Evolutionary conservation across 1,284 basidiomycete genomes (phyloP).

Genomic region (Apiotrichum siamense): DNA sequence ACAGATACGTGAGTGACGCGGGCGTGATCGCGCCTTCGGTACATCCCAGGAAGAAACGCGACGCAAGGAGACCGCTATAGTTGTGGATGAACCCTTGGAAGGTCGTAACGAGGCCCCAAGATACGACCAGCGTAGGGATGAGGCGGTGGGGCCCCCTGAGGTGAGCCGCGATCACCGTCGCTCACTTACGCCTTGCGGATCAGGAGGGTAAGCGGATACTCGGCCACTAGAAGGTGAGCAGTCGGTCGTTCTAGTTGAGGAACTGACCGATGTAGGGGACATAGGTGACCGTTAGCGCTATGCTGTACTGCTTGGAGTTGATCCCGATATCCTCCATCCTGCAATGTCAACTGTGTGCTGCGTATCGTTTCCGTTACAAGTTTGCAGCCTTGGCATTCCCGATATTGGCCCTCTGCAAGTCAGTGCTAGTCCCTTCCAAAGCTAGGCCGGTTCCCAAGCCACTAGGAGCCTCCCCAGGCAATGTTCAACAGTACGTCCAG

Average conservation of each 20-base stretch:
- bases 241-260: too few relatives aligned
- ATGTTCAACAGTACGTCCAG: background rate
- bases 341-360: too few relatives aligned
- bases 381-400: slow-evolving; percentile 55
- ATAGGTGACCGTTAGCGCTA: slow-evolving; percentile 28
- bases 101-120: slow-evolving; percentile 57
- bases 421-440: too few relatives aligned
- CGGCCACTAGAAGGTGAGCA: too few relatives aligned
- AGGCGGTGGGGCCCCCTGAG: slow-evolving; percentile 26
- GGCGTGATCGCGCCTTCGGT: slow-evolving; percentile 64
- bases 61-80: slow-evolving; percentile 58
- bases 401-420: slow-evolving; percentile 46
- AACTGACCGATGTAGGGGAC: slow-evolving; percentile 32
- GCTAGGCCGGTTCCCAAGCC: too few relatives aligned
- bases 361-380: too few relatives aligned
- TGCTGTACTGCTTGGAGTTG: slow-evolving; percentile 24
- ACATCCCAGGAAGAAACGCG: slow-evolving; percentile 59
- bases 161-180: background rate
- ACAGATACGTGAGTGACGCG: slow-evolving; percentile 45
- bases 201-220: slow-evolving; percentile 25
- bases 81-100: slow-evolving; percentile 55
- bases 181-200: slow-evolving; percentile 20
- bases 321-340: slow-evolving; percentile 46
- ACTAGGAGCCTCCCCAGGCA: too few relatives aligned
- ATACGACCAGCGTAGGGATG: slow-evolving; percentile 55